These are phyloP conservation scores for Spizellomyces sp. DNA, from an alignment of 192 early-diverging fungal genomes.

Conservation along the genomic window DNA sequence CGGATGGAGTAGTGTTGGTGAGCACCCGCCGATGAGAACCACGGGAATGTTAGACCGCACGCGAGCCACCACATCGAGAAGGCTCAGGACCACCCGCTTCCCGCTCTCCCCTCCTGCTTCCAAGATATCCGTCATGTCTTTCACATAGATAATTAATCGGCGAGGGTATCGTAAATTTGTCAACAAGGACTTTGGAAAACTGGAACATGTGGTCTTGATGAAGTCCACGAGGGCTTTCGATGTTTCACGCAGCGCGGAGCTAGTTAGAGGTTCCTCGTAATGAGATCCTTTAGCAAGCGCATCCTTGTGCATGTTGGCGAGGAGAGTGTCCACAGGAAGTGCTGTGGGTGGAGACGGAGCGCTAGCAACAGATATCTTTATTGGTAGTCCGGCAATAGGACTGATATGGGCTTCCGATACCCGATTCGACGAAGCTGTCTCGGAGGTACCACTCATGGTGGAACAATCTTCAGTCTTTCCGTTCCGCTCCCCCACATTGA, in stretches of 20 bases:
- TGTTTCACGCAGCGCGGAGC: slow-evolving; percentile 25
- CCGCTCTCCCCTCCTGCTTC: slow-evolving; percentile 31
- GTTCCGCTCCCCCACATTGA: slow-evolving; percentile 12
- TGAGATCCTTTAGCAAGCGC: slow-evolving; percentile 1
- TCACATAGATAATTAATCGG: slow-evolving; percentile 30
- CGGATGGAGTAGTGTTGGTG: slow-evolving; percentile 31
- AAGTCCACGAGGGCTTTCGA: slow-evolving; percentile 18
- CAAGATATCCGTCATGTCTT: slow-evolving; percentile 45
- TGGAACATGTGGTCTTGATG: slow-evolving; percentile 16
- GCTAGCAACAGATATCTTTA: too few relatives aligned
- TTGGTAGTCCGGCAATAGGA: too few relatives aligned
- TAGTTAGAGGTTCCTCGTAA: slow-evolving; percentile 21
- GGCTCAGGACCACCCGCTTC: slow-evolving; percentile 16
- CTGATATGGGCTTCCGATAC: too few relatives aligned
- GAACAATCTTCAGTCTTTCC: too few relatives aligned
- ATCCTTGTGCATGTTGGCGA: not conserved
- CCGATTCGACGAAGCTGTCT: too few relatives aligned
- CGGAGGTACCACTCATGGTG: too few relatives aligned
- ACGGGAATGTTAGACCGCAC: slow-evolving; percentile 23
- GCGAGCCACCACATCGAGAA: slow-evolving; percentile 35
- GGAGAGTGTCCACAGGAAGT: too few relatives aligned
- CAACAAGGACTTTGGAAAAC: slow-evolving; percentile 8
- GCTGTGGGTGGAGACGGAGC: too few relatives aligned
- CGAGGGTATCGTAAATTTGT: slow-evolving; percentile 14
- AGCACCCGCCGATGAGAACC: slow-evolving; percentile 37